Base-by-base conservation (phyloP, 148 eudicot species). In the Vaccinium corymbosum region DNA sequence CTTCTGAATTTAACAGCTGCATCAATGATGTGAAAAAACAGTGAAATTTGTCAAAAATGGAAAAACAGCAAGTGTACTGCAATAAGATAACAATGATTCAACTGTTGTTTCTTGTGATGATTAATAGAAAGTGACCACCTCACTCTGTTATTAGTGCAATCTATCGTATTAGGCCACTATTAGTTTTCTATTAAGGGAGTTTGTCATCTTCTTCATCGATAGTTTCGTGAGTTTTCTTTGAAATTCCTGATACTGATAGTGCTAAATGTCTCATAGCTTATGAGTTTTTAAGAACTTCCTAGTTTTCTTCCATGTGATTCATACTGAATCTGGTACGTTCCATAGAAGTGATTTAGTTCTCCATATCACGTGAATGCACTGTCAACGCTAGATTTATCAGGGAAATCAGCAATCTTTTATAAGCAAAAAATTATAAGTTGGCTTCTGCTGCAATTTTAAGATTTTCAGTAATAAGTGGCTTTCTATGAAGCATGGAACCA, bases 111-210 rank as follows among this genome's bases (percentile, higher is more conserved):
- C 72, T 59, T 59, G 53, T 27, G 81, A 86, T 83, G 77, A 80
- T 74, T 52, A 17, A 25, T 38, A 64, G 64, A 80, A 86, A 83
- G 46, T 77, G 83, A 80, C 81, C 79, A 68, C 78, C 80, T 61
- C 20, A 32, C 55, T 19, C 72, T 70, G 46, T 2, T 4, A 42
- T 42, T 51, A 78, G 73, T 86, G 81, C 53, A 73, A 32, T 75
- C 75, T 64, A 55, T 80, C 35, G 51, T 80, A 66, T 83, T 80
- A 68, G 27, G 70, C 83, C 83, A 86, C 83, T 80, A 79, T 61
- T 56, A 51, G n/a, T 51, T 86, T 81, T 83, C 84, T 64, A 64
- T 42, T 55, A 66, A 29, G 38, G 35, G 76, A 50, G 25, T 48
- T 57, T 35, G 38, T 51, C 57, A 79, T 56, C 76, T 57, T 51